A percentile compares a stretch with the other conserved stretches of the same genome.
Evolutionary conservation across 2,329 filamentous ascomycete genomes (phyloP).

Genomic region (Aspergillus fumigatus): DNA sequence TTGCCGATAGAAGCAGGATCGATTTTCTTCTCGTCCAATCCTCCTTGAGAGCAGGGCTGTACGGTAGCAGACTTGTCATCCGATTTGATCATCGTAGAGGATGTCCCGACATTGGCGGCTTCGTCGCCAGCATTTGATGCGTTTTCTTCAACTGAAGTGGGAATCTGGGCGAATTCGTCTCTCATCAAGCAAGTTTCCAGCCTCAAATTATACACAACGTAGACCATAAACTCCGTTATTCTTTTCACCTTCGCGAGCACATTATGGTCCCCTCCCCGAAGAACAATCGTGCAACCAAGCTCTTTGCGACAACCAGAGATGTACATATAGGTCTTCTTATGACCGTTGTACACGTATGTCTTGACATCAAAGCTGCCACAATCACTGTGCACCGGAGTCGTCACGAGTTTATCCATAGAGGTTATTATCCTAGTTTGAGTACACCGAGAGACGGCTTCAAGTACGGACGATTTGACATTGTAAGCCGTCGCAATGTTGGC

Average conservation of each 20-base stretch:
- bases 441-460: conserved; percentile 90
- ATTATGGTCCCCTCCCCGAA: conserved; percentile 72
- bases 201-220: conserved; percentile 96
- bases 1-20: conserved; percentile 14
- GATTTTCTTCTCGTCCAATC: conserved; percentile 12
- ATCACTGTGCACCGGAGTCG: conserved; percentile 67
- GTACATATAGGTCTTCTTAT: conserved; percentile 94
- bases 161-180: conserved; percentile 85
- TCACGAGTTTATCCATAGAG: conserved; percentile 87
- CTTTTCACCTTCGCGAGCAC: conserved; percentile 76
- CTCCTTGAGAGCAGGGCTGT: conserved; percentile 12
- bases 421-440: conserved; percentile 90
- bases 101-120: conserved; percentile 4
- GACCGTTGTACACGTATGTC: conserved; percentile 80
- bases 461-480: conserved; percentile 93
- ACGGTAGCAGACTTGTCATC: conserved; percentile 5
- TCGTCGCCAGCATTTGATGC: conserved; percentile 16
- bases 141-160: conserved; percentile 54
- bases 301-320: conserved; percentile 85
- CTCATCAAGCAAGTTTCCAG: conserved; percentile 91
- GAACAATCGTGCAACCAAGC: conserved; percentile 88
- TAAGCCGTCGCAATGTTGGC: conserved; percentile 90
- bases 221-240: conserved; percentile 98
- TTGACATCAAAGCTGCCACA: conserved; percentile 91
- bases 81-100: conserved; percentile 1